Conservation (phyloP, 768 basidiomycete genomes). For the Pisolithus sp. region DNA sequence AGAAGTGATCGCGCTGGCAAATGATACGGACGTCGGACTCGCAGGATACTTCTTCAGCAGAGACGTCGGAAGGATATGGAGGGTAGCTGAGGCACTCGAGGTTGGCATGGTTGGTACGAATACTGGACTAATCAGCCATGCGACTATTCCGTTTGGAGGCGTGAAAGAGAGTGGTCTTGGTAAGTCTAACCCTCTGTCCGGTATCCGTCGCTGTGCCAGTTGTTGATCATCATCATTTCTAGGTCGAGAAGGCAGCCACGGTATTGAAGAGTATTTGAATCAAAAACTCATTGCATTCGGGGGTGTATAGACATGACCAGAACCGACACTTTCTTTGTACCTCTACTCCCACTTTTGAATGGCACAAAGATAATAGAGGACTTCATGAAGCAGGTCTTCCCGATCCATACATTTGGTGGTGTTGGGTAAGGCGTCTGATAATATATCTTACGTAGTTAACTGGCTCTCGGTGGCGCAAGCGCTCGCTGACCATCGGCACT, state of each 20-base stretch:
- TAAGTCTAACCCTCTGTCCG: slow-evolving; percentile 22
- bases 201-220: no score
- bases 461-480: no score
- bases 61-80: slow-evolving; percentile 86
- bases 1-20: slow-evolving; percentile 82
- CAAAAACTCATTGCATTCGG: slow-evolving; percentile 78
- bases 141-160: slow-evolving; percentile 83
- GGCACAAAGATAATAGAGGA: no score
- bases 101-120: slow-evolving; percentile 91
- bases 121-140: slow-evolving; percentile 73
- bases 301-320: slow-evolving; percentile 37
- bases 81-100: slow-evolving; percentile 90
- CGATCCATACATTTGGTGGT: no score
- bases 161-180: slow-evolving; percentile 82
- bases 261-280: slow-evolving; percentile 86
- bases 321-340: no score
- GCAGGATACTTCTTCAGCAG: slow-evolving; percentile 91
- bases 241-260: slow-evolving; percentile 85
- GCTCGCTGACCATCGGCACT: no score
- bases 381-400: no score
- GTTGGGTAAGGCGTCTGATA: no score
- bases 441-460: no score
- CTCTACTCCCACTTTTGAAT: no score
- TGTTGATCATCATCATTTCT: not conserved
- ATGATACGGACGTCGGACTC: slow-evolving; percentile 75